A percentile compares a stretch with the other conserved stretches of the same genome.
Evolutionary conservation across 371 early-diverging fungal species (phyloP).

Genomic region (Rhizomucor pusillus): DNA sequence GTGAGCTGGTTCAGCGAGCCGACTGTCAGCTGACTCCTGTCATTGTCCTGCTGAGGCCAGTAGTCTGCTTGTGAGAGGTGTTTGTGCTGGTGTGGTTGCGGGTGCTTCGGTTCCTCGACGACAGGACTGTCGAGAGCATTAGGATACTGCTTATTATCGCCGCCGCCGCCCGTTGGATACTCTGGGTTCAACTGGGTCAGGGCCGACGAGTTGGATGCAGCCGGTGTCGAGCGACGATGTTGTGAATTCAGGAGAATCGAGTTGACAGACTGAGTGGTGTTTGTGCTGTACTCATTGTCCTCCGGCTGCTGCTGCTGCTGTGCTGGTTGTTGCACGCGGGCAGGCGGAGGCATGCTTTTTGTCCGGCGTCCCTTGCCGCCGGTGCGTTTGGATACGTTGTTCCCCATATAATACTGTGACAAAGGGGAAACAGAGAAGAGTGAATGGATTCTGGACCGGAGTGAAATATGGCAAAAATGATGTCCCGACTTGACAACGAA

Average conservation of each 20-base stretch:
- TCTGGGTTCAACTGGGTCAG: slow-evolving; percentile 48
- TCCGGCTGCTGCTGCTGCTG: no score
- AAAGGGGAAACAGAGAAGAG: slow-evolving; percentile 4
- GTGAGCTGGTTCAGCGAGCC: slow-evolving; percentile 48
- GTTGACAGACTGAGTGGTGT: slow-evolving; percentile 46
- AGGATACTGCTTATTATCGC: slow-evolving; percentile 8
- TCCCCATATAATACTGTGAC: slow-evolving; percentile 13
- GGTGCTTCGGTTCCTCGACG: slow-evolving; percentile 31
- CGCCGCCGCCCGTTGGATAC: slow-evolving; percentile 26
- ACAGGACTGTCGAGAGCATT: no score
- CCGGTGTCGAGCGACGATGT: slow-evolving; percentile 24
- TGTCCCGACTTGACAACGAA: no score
- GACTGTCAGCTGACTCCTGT: slow-evolving; percentile 36
- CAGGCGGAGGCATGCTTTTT: slow-evolving; percentile 21
- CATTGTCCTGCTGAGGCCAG: slow-evolving; percentile 31
- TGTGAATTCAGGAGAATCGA: slow-evolving; percentile 40
- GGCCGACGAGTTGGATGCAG: slow-evolving; percentile 12
- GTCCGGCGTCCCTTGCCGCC: slow-evolving; percentile 14
- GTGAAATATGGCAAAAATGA: no score
- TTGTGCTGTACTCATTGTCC: slow-evolving; percentile 46
- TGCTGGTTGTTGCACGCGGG: slow-evolving; percentile 6
- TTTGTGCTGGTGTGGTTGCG: slow-evolving; percentile 40
- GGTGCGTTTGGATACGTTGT: slow-evolving; percentile 17
- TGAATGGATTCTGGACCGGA: not conserved
- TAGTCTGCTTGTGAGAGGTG: slow-evolving; percentile 36